These are phyloP conservation scores for Aspergillus leporis DNA, from an alignment of 495 filamentous ascomycete genomes.

Conservation along the genomic window DNA sequence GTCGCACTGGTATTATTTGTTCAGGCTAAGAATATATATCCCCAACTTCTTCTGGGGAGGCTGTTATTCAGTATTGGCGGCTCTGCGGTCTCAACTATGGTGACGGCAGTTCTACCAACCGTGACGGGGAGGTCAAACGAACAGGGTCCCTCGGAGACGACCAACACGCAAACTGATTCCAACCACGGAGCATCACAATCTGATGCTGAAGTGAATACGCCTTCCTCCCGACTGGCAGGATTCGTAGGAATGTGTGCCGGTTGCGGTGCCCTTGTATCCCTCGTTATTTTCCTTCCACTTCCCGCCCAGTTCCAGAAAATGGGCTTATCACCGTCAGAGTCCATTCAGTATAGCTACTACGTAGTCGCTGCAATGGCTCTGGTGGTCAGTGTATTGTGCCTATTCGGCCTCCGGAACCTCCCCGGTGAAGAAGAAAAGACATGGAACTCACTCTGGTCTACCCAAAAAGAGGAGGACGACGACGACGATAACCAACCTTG, in stretches of 20 bases:
- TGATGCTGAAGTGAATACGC: slow-evolving; percentile 21
- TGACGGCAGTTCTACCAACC: slow-evolving; percentile 88
- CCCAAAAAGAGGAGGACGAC: slow-evolving; percentile 3
- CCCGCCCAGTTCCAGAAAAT: slow-evolving; percentile 72
- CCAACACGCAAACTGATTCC: slow-evolving; percentile 64
- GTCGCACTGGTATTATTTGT: slow-evolving; percentile 77
- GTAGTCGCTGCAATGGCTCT: slow-evolving; percentile 73
- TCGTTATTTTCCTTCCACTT: slow-evolving; percentile 80
- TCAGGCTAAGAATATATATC: slow-evolving; percentile 83
- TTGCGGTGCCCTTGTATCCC: slow-evolving; percentile 82
- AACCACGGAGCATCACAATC: slow-evolving; percentile 40
- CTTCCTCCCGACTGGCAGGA: slow-evolving; percentile 72
- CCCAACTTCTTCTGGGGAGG: slow-evolving; percentile 81
- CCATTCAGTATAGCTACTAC: slow-evolving; percentile 82
- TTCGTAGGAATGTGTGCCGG: slow-evolving; percentile 92
- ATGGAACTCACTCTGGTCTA: slow-evolving; percentile 49
- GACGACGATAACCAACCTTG: slow-evolving; percentile 7
- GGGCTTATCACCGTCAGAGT: slow-evolving; percentile 63
- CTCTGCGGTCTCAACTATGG: slow-evolving; percentile 94
- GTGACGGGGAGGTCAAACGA: slow-evolving; percentile 58
- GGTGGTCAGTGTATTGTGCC: slow-evolving; percentile 69
- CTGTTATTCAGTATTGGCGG: slow-evolving; percentile 88
- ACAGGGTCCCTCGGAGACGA: slow-evolving; percentile 36
- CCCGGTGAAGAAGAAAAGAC: slow-evolving; percentile 77
- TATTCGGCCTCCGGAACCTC: slow-evolving; percentile 76